Base-by-base conservation (phyloP, 805 yeast species). In the Candida boleticola region DNA sequence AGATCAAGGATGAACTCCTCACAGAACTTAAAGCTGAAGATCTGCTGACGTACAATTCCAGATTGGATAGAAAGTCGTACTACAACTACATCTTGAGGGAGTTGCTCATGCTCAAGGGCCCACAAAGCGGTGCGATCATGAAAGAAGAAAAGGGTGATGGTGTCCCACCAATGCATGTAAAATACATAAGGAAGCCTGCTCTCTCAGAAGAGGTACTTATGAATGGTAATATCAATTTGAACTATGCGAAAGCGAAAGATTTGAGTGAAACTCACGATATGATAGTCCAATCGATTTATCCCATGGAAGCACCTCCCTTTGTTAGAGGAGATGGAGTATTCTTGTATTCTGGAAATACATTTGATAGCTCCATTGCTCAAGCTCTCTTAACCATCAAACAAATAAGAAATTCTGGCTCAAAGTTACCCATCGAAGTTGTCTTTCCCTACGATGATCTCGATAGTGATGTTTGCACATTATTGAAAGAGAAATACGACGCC, bases 281-380 rank as follows among this genome's bases (percentile, higher is more conserved):
- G 4, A 44, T 63, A 10, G 67, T 64, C 5, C 46, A 51, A 9
- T 42, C 45, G n/a, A 46, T 68, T 37, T 57, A 57, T 38, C 37
- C 45, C 2, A 41, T 64, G 20, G 48, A 57, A 11, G 43, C 48
- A 2, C 68, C 68, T 4, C 56, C 63, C 3, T 44, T 63, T 20
- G 54, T 51, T 16, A 41, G 45, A 2, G 71, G 71, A 4, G 54
- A 57, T 14, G 73, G 73, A 6, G 64, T 68, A 23, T 65, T 66
- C 5, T 52, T 68, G n/a, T 54, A 59, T 21, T 63, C 63, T 6
- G 61, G 63, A 5, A 17, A 17, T 17, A 31, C 16, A 7, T 31
- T 31, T 31, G 35, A 31, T 5, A 21, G 23, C 14, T 51, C 53
- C 40, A 42, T 65, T 18, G 60, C 60, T 3, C 53, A 59, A 1